Percentiles rank a stretch among this genome's conserved stretches.
These are phyloP conservation scores for Marchantia paleacea DNA, from an alignment of 225 moss, liverwort and hornwort genomes.

Conservation along the genomic window DNA sequence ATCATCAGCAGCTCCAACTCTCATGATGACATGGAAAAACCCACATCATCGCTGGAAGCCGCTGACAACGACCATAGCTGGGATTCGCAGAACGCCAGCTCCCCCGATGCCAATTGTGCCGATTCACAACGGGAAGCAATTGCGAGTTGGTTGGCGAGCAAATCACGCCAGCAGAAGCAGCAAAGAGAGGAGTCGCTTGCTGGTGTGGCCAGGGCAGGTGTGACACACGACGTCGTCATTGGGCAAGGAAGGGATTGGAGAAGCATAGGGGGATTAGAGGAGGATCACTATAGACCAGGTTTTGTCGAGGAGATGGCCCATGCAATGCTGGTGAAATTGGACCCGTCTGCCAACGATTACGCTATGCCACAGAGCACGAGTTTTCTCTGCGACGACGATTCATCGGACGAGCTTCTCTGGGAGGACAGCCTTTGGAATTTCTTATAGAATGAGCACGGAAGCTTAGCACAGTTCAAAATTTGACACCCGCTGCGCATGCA, in stretches of 20 bases:
- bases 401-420: conserved; percentile 34
- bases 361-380: conserved; percentile 9
- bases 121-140: conserved; percentile 20
- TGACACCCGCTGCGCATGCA: background rate
- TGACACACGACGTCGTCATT: background rate
- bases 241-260: conserved; percentile 22
- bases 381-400: conserved; percentile 22
- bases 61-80: conserved; percentile 27
- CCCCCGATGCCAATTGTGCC: conserved; percentile 35
- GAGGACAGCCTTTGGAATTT: conserved; percentile 48
- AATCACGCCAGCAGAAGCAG: conserved; percentile 14
- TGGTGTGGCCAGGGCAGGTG: conserved; percentile 5
- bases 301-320: conserved; percentile 41
- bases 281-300: conserved; percentile 40
- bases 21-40: conserved; percentile 23
- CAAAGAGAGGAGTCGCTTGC: conserved; percentile 20
- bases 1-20: conserved; percentile 19
- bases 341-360: conserved; percentile 14
- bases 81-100: conserved; percentile 31
- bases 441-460: background rate
- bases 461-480: background rate
- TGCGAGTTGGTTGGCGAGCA: conserved; percentile 19
- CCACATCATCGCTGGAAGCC: conserved; percentile 21
- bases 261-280: conserved; percentile 28
- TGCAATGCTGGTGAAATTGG: conserved; percentile 42